Evolutionary conservation across 2,329 filamentous ascomycete genomes (phyloP), one percentile per base, ranked within the genome.

Genomic region (Trichoderma sp.): DNA sequence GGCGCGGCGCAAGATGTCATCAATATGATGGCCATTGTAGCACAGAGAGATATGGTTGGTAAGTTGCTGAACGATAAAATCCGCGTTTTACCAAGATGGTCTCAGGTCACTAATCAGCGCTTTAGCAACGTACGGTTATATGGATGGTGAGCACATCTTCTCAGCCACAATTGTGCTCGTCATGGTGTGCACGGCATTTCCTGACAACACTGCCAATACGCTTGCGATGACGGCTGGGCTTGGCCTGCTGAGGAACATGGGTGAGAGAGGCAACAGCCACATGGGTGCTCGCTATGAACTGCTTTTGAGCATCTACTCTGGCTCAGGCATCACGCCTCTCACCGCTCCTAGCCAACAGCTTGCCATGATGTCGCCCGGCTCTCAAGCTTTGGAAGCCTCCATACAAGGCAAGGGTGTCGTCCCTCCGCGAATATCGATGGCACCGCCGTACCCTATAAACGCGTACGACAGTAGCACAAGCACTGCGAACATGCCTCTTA

Each of bases 61-160:
- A 77, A 71, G 80, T 68, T 57, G 3, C 2, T 14, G 40, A 24
- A 49, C n/a, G 14, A n/a, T n/a, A 0, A 43, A 3, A n/a, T 8
- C 40, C 40, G 19, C 16, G 6, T 3, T 49, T 5, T 24, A 19
- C 19, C 21, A 27, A 29, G 6, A 14, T 29, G 19, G 13, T n/a
- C 16, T 43, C 40, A 43, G 2, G 2, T 52, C 21, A 37, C 64
- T 59, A 24, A 68, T 33, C 31, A 10, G 21, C 43, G 14, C 19
- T 35, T 6, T 37, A 73, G 84, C 85, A 24, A 87, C 85, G 0
- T 87, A 86, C 72, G 86, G 86, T 29, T 88, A 86, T 73, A 85
- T 87, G 79, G 86, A 88, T 69, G 83, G 84, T 19, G 86, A 88
- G 70, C 85, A 87, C 72, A 81, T 83, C 29, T 87, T 87, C 72